phyloP scores from a whole-genome alignment of 345 rosid genomes.

The Jatropha curcas region DNA sequence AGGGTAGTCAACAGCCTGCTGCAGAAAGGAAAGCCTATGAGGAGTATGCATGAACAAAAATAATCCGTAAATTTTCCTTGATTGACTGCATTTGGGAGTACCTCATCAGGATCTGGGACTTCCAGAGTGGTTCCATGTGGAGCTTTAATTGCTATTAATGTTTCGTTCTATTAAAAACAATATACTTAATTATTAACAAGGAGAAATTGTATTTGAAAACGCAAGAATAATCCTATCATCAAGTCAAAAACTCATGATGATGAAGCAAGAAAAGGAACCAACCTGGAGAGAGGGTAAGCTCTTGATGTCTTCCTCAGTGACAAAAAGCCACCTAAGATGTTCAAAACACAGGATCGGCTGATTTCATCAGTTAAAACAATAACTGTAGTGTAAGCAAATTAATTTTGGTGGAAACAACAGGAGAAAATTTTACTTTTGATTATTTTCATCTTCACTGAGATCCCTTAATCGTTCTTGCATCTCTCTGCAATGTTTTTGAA shows the following conservation, averaged over 20 bases:
- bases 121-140: constrained; percentile 99
- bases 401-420: constrained; percentile 10
- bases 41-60: constrained; percentile 6
- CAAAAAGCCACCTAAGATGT: constrained; percentile 78
- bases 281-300: constrained; percentile 92
- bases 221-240: constrained; percentile 7
- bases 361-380: constrained; percentile 9
- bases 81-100: constrained; percentile 35
- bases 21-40: constrained; percentile 13
- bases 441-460: constrained; percentile 85
- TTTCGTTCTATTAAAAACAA: constrained; percentile 67
- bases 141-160: constrained; percentile 92
- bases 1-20: constrained; percentile 82
- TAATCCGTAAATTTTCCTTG: background rate
- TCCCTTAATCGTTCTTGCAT: constrained; percentile 84
- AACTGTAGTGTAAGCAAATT: background rate
- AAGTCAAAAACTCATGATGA: constrained; percentile 8
- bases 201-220: constrained; percentile 6
- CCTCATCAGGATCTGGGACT: constrained; percentile 99
- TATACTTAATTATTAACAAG: constrained; percentile 4
- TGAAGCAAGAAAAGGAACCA: constrained; percentile 17
- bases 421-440: constrained; percentile 58
- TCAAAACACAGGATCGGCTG: constrained; percentile 29
- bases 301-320: constrained; percentile 96
- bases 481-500: constrained; percentile 53